phyloP scores from a whole-genome alignment of 2,329 filamentous ascomycete species.

The Penicillium sp. region DNA sequence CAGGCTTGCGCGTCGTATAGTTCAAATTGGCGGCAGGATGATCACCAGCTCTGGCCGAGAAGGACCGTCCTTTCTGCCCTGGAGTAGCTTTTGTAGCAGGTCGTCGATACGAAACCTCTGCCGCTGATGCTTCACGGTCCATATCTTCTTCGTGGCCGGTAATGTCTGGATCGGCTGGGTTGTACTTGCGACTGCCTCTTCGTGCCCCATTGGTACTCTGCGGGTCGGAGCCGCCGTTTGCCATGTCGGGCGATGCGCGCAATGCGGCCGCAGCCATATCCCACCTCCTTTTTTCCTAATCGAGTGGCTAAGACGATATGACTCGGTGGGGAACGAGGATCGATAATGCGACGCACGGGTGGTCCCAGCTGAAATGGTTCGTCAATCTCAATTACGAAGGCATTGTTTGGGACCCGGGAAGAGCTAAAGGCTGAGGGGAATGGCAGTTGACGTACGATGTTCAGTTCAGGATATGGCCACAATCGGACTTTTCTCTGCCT shows the following conservation, averaged over 20 bases:
- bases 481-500: slow-evolving; percentile 7
- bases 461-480: neutral
- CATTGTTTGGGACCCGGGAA: slow-evolving; percentile 1
- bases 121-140: neutral
- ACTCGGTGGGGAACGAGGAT: neutral
- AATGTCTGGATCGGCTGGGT: neutral
- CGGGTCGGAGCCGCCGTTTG: slow-evolving; percentile 14
- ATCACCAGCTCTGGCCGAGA: slow-evolving; percentile 18
- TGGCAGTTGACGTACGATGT: slow-evolving; percentile 6
- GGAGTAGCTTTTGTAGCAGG: slow-evolving; percentile 1
- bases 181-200: slow-evolving; percentile 10
- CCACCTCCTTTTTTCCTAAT: neutral
- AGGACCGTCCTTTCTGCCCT: slow-evolving; percentile 8
- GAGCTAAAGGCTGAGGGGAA: neutral
- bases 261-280: slow-evolving; percentile 18
- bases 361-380: slow-evolving; percentile 9
- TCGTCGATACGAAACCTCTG: neutral
- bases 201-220: slow-evolving; percentile 10
- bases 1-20: slow-evolving; percentile 18
- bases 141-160: slow-evolving; percentile 4
- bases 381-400: slow-evolving; percentile 11
- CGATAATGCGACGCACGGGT: slow-evolving; percentile 4
- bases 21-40: slow-evolving; percentile 11
- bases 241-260: slow-evolving; percentile 18
- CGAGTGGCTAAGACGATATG: neutral